Evolutionary conservation across 306 rosid genomes (phyloP).

Genomic region (Casuarina glauca): DNA sequence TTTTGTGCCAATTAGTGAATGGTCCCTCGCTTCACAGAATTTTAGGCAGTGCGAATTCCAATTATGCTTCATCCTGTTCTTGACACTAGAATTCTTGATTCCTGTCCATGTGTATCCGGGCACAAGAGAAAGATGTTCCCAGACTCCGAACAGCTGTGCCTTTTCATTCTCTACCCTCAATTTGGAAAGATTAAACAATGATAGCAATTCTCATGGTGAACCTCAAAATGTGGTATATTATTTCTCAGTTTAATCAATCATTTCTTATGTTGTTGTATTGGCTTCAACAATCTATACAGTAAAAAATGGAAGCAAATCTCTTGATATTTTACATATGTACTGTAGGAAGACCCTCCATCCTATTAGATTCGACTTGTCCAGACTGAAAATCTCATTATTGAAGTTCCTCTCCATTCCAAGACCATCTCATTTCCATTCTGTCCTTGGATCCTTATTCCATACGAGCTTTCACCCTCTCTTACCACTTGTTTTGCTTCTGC

Average conservation of each 20-base stretch:
- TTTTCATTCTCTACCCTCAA: background rate
- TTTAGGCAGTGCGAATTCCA: too few species aligned
- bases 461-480: constrained; percentile 35
- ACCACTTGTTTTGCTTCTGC: constrained; percentile 50
- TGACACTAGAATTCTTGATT: too few species aligned
- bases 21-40: background rate
- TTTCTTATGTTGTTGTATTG: background rate
- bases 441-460: constrained; percentile 45
- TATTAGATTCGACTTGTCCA: constrained; percentile 44
- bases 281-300: background rate
- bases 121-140: background rate
- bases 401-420: constrained; percentile 50
- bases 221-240: background rate
- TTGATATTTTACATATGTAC: background rate
- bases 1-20: too few species aligned
- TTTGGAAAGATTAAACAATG: background rate
- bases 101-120: too few species aligned
- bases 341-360: background rate
- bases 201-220: background rate
- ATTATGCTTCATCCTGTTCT: too few species aligned
- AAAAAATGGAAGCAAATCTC: background rate
- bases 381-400: constrained; percentile 52
- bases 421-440: constrained; percentile 42
- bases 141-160: background rate
- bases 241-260: background rate